Percentiles rank a stretch among this genome's conserved stretches.
Evolutionary conservation across 495 filamentous ascomycete species (phyloP).

Genomic region (Usnea hakonensis): DNA sequence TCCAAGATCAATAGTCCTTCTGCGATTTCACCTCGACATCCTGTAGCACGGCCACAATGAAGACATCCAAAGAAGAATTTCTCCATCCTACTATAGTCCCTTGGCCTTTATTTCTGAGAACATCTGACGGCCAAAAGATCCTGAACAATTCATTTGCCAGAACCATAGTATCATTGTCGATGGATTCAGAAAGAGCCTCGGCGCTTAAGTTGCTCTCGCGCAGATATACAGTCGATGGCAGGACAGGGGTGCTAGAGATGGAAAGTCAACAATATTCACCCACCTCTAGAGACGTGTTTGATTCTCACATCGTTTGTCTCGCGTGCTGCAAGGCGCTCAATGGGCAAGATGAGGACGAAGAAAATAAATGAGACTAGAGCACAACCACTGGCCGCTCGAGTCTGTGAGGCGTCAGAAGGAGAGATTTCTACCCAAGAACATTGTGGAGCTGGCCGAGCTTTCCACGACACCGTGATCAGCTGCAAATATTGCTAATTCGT

Average conservation of each 20-base stretch:
- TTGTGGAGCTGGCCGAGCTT: conserved; percentile 32
- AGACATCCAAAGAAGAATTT: conserved; percentile 83
- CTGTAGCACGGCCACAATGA: conserved; percentile 82
- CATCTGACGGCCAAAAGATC: conserved; percentile 95
- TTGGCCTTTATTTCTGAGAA: conserved; percentile 57
- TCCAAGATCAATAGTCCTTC: background rate
- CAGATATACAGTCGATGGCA: conserved; percentile 75
- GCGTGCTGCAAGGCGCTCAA: conserved; percentile 61
- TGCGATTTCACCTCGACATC: conserved; percentile 69
- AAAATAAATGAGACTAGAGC: conserved; percentile 67
- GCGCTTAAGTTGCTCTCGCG: conserved; percentile 87
- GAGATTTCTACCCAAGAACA: background rate
- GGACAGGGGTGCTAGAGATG: conserved; percentile 71
- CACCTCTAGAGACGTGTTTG: background rate
- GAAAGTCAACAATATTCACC: conserved; percentile 10
- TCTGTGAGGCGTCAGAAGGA: conserved; percentile 31
- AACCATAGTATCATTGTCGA: conserved; percentile 78
- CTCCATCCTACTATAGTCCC: conserved; percentile 93
- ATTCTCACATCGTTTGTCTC: conserved; percentile 55
- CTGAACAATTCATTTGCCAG: conserved; percentile 82
- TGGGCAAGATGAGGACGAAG: conserved; percentile 64
- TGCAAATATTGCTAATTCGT: conserved; percentile 93
- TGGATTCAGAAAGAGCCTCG: conserved; percentile 79
- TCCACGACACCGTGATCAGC: conserved; percentile 99
- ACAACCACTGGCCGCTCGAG: conserved; percentile 67